These are phyloP conservation scores for Helminthosporium solani DNA, from an alignment of 2,329 filamentous ascomycete genomes.

Conservation along the genomic window DNA sequence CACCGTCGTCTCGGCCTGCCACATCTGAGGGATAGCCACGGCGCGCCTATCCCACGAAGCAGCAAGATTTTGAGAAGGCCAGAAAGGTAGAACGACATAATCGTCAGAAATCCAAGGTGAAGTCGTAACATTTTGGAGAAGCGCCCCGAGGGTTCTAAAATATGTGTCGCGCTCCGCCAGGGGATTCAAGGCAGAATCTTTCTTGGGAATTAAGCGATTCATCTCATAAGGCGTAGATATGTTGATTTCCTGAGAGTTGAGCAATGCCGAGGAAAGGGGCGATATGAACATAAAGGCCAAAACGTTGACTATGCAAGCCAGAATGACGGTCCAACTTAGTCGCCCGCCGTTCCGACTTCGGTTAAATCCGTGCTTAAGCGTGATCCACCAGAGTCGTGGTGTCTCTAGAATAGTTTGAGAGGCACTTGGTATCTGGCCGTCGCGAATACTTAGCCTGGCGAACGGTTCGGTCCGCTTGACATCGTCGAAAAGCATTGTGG, in stretches of 20 bases:
- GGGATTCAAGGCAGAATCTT: constrained; percentile 4
- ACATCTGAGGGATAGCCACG: constrained; percentile 1
- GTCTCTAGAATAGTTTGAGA: constrained; percentile 6
- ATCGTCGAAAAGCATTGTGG: constrained; percentile 13
- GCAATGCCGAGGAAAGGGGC: constrained; percentile 14
- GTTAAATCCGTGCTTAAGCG: constrained; percentile 7
- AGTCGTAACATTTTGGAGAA: constrained; percentile 9
- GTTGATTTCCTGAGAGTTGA: constrained; percentile 10
- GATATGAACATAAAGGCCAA: constrained; percentile 13
- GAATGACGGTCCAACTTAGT: constrained; percentile 10
- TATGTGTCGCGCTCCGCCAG: constrained; percentile 8
- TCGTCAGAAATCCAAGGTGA: constrained; percentile 12
- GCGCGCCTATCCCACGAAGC: constrained; percentile 3
- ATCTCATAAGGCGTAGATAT: constrained; percentile 4
- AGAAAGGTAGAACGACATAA: constrained; percentile 9
- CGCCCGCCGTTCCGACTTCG: constrained; percentile 12
- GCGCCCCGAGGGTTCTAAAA: constrained; percentile 6
- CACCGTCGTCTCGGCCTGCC: constrained; percentile 10
- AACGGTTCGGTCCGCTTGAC: constrained; percentile 16
- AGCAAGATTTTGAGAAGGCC: constrained; percentile 3
- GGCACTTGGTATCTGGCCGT: not conserved
- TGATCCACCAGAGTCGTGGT: constrained; percentile 13
- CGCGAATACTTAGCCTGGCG: constrained; percentile 7
- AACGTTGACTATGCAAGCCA: constrained; percentile 6
- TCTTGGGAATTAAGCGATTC: not conserved